Evolutionary conservation across 768 basidiomycete genomes (phyloP).

Genomic region (Rhodotorula toruloides): DNA sequence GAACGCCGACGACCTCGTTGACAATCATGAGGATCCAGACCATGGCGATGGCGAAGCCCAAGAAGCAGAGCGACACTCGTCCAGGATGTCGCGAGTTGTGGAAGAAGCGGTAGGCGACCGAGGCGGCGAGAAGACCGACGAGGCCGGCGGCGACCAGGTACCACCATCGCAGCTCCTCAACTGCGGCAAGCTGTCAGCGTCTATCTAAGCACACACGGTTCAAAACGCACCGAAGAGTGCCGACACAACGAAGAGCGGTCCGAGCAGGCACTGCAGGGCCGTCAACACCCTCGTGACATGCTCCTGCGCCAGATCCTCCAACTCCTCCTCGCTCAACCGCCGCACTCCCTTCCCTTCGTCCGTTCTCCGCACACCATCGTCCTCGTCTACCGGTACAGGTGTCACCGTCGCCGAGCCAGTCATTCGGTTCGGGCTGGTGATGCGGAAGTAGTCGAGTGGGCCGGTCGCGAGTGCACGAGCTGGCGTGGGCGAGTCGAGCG

Average conservation of each 20-base stretch:
- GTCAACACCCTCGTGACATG: constrained; percentile 63
- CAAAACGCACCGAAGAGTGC: constrained; percentile 68
- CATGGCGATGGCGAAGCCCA: constrained; percentile 84
- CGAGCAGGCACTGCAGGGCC: constrained; percentile 73
- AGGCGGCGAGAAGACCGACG: constrained; percentile 56
- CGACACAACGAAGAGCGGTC: constrained; percentile 67
- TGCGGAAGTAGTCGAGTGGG: constrained; percentile 9
- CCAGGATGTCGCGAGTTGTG: constrained; percentile 58
- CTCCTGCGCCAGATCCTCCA: constrained; percentile 30
- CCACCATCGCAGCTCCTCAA: constrained; percentile 47
- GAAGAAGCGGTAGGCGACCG: constrained; percentile 57
- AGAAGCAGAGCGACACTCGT: constrained; percentile 66
- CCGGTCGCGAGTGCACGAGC: background rate
- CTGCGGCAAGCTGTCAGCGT: constrained; percentile 9
- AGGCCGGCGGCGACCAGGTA: constrained; percentile 56
- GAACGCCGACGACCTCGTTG: constrained; percentile 85
- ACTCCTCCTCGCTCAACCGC: constrained; percentile 19
- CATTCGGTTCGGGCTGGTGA: constrained; percentile 1
- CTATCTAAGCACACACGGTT: constrained; percentile 20
- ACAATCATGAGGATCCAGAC: constrained; percentile 99
- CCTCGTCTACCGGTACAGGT: no score
- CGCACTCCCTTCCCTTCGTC: no score
- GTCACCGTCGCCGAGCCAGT: background rate
- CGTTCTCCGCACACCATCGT: no score
- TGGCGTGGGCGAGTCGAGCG: constrained; percentile 3